Percentiles rank a stretch among this genome's conserved stretches.
These are phyloP conservation scores for Chrysosporium keratinophilum DNA, from an alignment of 2,329 filamentous ascomycete species.

Conservation along the genomic window DNA sequence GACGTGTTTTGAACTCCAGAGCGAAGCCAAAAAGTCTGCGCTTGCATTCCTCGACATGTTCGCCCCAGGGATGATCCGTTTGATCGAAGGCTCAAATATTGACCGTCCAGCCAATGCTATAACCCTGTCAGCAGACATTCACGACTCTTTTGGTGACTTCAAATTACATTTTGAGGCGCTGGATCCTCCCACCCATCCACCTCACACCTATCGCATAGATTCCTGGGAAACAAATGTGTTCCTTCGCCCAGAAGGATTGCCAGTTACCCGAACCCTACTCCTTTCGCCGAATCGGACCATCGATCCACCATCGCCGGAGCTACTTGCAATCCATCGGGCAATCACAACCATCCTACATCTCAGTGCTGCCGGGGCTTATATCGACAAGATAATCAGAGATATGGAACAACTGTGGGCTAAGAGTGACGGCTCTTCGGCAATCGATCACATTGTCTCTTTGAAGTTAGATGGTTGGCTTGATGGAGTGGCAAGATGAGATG, in stretches of 20 bases:
- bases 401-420: slow-evolving; percentile 19
- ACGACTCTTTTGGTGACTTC: slow-evolving; percentile 12
- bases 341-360: slow-evolving; percentile 19
- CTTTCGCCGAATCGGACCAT: slow-evolving; percentile 22
- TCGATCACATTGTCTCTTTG: slow-evolving; percentile 3
- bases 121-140: slow-evolving; percentile 25
- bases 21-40: slow-evolving; percentile 26
- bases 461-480: slow-evolving; percentile 5
- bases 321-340: slow-evolving; percentile 18
- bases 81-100: slow-evolving; percentile 34
- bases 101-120: slow-evolving; percentile 36
- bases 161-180: slow-evolving; percentile 10
- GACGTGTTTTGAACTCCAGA: neutral
- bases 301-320: slow-evolving; percentile 21
- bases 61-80: slow-evolving; percentile 26
- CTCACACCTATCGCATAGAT: slow-evolving; percentile 16
- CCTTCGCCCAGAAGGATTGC: slow-evolving; percentile 8
- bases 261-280: slow-evolving; percentile 14
- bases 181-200: slow-evolving; percentile 2
- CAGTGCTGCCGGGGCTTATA: slow-evolving; percentile 19
- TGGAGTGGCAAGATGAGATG: neutral
- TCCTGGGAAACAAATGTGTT: neutral
- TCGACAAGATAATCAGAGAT: slow-evolving; percentile 18
- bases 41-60: slow-evolving; percentile 38
- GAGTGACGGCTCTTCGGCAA: neutral